Base-by-base conservation (phyloP, 2,329 filamentous ascomycete genomes). In the Cytospora mali region DNA sequence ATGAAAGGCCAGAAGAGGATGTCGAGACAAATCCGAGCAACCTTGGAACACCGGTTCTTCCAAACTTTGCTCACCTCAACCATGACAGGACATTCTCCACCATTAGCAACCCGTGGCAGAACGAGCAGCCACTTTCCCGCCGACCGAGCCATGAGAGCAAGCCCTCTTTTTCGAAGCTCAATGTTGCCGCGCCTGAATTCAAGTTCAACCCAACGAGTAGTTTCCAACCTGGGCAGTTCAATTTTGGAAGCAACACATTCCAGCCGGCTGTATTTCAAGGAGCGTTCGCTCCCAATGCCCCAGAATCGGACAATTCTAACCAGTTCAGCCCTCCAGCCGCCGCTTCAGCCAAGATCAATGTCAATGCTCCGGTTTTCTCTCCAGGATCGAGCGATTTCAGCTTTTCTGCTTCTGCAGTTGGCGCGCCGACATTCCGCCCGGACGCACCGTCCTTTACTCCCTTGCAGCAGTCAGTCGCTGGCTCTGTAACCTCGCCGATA, bases 111-210 rank as follows among this genome's bases (percentile, higher is more conserved):
- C 86, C 86, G 13, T 90, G 87, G 87, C 80, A 80, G 28, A 83
- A 87, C 55, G 74, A 77, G 7, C 75, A 77, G 28, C 78, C 81
- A 16, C 69, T 73, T 49, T 69, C 76, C 28, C 76, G 78, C 50
- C 77, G 75, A 18, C 76, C 80, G 13, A 84, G 83, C 66, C 90
- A 93, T 70, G 82, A 80, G 21, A 89, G 88, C 71, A 91, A 89
- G 69, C 80, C 87, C 3, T 93, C 87, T 0, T 75, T 88, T 50
- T 92, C 92, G 0, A 93, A 88, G 68, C 84, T 98, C 69, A 98
- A 98, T 70, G 93, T 96, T 31, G 86, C 89, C 66, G 94, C 94
- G 0, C 90, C 93, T 53, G 92, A 95, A 71, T 97, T 97, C 80
- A 92, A 89, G 69, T 94, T 94, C 75, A 85, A 86, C 66, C 84